Percentiles rank a stretch among this genome's conserved stretches.
These are phyloP conservation scores for Coniosporium tulheliwenetii DNA, from an alignment of 2,329 filamentous ascomycete genomes.

Conservation along the genomic window DNA sequence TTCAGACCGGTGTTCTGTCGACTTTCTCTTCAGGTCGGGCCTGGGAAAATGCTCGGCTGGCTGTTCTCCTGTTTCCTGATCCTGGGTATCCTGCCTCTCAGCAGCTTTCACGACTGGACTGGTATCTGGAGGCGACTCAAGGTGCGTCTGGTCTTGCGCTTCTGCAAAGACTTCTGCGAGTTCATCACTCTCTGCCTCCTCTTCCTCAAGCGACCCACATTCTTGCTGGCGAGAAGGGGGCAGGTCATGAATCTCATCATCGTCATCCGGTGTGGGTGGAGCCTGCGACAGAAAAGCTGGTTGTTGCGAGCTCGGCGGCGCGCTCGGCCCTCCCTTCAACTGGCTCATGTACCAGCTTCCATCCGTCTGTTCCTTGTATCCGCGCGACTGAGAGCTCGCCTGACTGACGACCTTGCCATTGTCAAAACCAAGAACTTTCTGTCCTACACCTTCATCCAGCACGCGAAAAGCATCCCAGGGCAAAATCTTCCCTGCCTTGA, in stretches of 20 bases:
- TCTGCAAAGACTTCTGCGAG: no score
- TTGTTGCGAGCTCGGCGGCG: background rate
- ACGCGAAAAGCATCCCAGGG: conserved; percentile 80
- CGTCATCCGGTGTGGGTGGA: conserved; percentile 15
- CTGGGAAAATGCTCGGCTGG: background rate
- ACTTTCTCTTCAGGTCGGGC: conserved; percentile 7
- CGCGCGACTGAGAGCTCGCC: conserved; percentile 39
- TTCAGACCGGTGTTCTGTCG: conserved; percentile 1
- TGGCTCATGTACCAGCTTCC: conserved; percentile 71
- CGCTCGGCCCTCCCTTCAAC: conserved; percentile 20
- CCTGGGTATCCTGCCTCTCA: no score
- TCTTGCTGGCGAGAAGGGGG: background rate
- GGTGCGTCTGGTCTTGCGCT: no score
- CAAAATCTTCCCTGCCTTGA: conserved; percentile 63
- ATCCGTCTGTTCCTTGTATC: conserved; percentile 70
- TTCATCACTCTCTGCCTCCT: no score
- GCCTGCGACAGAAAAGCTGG: background rate
- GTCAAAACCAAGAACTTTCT: conserved; percentile 56
- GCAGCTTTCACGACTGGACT: no score
- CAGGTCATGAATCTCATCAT: conserved; percentile 26
- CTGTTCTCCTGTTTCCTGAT: background rate
- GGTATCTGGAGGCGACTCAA: no score
- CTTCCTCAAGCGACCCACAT: no score
- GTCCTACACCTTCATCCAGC: conserved; percentile 66
- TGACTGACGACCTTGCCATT: conserved; percentile 53